These are phyloP conservation scores for Crucibulum laeve DNA, from an alignment of 768 basidiomycete species.

Conservation along the genomic window DNA sequence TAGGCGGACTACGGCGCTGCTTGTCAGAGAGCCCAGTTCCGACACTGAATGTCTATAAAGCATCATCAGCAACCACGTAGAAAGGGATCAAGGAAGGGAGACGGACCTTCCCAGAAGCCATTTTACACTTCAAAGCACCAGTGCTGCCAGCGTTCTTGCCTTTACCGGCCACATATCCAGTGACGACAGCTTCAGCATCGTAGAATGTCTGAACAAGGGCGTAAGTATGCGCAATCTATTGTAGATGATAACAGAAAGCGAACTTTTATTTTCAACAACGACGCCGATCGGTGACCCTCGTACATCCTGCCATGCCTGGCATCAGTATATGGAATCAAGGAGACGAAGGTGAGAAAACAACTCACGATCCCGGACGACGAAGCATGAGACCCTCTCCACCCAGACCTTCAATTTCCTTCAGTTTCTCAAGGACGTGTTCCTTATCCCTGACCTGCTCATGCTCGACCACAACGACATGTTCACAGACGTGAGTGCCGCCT, in stretches of 20 bases:
- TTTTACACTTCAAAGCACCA: constrained; percentile 51
- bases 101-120: constrained; percentile 58
- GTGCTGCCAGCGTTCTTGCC: constrained; percentile 44
- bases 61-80: not conserved
- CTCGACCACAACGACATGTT: constrained; percentile 42
- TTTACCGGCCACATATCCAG: constrained; percentile 52
- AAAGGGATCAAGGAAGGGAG: not conserved
- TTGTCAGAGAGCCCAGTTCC: constrained; percentile 53
- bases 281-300: constrained; percentile 42
- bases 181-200: constrained; percentile 56
- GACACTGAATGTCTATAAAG: constrained; percentile 45
- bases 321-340: constrained; percentile 2
- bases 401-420: constrained; percentile 48
- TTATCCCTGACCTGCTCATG: constrained; percentile 39
- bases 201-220: constrained; percentile 40
- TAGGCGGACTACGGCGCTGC: constrained; percentile 49
- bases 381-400: constrained; percentile 63
- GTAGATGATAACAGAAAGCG: not conserved
- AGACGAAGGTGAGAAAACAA: constrained; percentile 6
- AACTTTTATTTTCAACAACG: constrained; percentile 54
- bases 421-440: constrained; percentile 49
- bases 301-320: no score
- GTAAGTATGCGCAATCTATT: not conserved
- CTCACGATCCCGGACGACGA: constrained; percentile 44
- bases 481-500: constrained; percentile 34